phyloP scores from a whole-genome alignment of 805 yeast species.

The Candida silvicultrix region DNA sequence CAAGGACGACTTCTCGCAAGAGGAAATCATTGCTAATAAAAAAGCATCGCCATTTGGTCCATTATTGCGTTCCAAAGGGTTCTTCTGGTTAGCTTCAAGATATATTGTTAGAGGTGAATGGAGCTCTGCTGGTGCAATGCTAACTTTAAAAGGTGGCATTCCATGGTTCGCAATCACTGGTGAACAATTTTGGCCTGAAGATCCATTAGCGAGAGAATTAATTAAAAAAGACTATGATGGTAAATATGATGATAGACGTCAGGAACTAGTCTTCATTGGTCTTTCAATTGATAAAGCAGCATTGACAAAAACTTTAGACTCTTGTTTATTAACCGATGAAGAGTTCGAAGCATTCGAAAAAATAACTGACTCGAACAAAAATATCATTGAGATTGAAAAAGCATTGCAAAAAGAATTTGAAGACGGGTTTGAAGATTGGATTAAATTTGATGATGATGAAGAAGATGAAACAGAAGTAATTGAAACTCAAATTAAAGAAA shows the following conservation, averaged over 20 bases:
- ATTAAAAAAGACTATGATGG: conserved; percentile 33
- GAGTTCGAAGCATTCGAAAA: conserved; percentile 27
- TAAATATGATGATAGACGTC: conserved; percentile 36
- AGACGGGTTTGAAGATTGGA: conserved; percentile 42
- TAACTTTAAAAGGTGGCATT: conserved; percentile 34
- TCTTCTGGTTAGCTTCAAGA: conserved; percentile 39
- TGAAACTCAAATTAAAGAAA: background rate
- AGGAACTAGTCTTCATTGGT: conserved; percentile 41
- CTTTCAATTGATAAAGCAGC: conserved; percentile 25
- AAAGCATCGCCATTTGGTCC: conserved; percentile 30
- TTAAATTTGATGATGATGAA: conserved; percentile 18
- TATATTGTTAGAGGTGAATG: conserved; percentile 36
- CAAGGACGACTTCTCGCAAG: conserved; percentile 15
- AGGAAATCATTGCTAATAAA: conserved; percentile 27
- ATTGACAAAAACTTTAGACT: conserved; percentile 27
- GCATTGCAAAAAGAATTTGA: conserved; percentile 25
- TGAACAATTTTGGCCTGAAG: conserved; percentile 27
- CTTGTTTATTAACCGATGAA: conserved; percentile 33
- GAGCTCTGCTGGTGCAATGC: conserved; percentile 38
- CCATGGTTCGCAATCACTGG: conserved; percentile 36
- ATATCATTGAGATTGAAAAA: conserved; percentile 27
- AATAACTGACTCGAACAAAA: conserved; percentile 22
- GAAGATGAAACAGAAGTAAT: background rate
- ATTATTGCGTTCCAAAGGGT: conserved; percentile 36
- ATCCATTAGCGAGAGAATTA: conserved; percentile 23